Conservation (phyloP, 2,329 filamentous ascomycete genomes). For the Raffaelea albimanens region DNA sequence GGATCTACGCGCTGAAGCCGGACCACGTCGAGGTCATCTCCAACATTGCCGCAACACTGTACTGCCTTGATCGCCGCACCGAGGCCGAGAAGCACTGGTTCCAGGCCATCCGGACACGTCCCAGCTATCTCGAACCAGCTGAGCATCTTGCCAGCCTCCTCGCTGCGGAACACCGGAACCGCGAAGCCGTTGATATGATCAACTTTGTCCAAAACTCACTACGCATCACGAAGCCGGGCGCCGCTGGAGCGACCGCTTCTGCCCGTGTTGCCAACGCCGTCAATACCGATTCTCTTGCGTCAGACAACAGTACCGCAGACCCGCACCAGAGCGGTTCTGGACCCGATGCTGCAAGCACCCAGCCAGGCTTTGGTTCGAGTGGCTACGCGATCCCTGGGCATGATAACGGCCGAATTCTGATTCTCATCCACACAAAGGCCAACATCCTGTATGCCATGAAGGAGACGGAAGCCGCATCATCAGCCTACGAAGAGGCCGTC, state of each 20-base stretch:
- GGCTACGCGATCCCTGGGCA: conserved; percentile 76
- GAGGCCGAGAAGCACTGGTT: conserved; percentile 85
- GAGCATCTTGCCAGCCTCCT: conserved; percentile 87
- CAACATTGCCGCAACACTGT: conserved; percentile 81
- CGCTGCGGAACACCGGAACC: conserved; percentile 69
- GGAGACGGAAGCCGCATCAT: conserved; percentile 69
- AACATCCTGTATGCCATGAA: conserved; percentile 93
- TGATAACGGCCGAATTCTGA: conserved; percentile 87
- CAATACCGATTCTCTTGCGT: not conserved
- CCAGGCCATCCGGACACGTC: conserved; percentile 70
- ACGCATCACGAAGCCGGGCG: conserved; percentile 27
- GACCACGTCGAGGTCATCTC: conserved; percentile 85
- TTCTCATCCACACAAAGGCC: conserved; percentile 95
- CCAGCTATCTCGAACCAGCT: conserved; percentile 86
- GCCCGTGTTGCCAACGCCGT: not conserved
- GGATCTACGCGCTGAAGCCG: conserved; percentile 46
- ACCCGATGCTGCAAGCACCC: conserved; percentile 8
- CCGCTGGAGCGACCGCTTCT: not conserved
- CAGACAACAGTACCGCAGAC: not conserved
- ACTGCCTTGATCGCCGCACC: conserved; percentile 70
- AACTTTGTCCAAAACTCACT: conserved; percentile 72
- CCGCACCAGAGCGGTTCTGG: not conserved
- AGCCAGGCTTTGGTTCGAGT: conserved; percentile 59
- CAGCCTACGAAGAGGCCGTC: conserved; percentile 90
- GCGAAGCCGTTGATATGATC: conserved; percentile 81